Conservation (phyloP, 257 asterid species). For the Solanum chaucha region DNA sequence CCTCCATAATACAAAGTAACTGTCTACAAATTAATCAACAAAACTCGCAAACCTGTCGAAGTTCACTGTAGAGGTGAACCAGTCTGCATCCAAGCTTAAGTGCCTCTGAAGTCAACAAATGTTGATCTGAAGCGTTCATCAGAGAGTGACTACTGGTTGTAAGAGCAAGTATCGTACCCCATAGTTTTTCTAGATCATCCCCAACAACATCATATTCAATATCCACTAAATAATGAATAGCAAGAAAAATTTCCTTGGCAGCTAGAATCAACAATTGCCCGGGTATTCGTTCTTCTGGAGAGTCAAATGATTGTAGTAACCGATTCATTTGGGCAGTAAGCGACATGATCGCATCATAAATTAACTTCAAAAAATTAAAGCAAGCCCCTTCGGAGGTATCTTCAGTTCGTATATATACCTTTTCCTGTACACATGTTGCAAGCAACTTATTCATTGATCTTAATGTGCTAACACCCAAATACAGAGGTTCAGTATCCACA, state of each 20-base stretch:
- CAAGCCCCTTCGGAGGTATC: constrained; percentile 78
- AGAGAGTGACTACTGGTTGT: constrained; percentile 36
- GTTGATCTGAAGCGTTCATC: constrained; percentile 28
- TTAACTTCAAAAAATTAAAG: constrained; percentile 43
- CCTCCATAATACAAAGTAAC: not conserved
- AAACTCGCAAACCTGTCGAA: constrained; percentile 74
- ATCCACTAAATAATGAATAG: constrained; percentile 49
- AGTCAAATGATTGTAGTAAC: constrained; percentile 14
- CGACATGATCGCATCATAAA: constrained; percentile 43
- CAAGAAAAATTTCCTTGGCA: constrained; percentile 50
- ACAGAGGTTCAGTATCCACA: constrained; percentile 14
- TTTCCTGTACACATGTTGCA: constrained; percentile 37
- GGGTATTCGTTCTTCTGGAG: constrained; percentile 22
- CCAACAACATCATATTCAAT: constrained; percentile 78
- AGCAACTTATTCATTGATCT: constrained; percentile 57
- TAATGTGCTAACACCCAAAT: constrained; percentile 34
- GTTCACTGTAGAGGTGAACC: constrained; percentile 76
- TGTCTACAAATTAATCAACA: not conserved
- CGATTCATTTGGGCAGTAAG: constrained; percentile 37
- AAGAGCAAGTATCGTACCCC: constrained; percentile 53
- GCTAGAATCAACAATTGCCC: constrained; percentile 36
- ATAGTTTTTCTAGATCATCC: constrained; percentile 67
- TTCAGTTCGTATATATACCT: constrained; percentile 52
- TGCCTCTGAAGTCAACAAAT: constrained; percentile 37
- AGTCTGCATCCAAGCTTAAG: constrained; percentile 57